Percentiles rank a stretch among this genome's conserved stretches.
These are phyloP conservation scores for Penicillium sp. DNA, from an alignment of 2,329 filamentous ascomycete genomes.

Conservation along the genomic window DNA sequence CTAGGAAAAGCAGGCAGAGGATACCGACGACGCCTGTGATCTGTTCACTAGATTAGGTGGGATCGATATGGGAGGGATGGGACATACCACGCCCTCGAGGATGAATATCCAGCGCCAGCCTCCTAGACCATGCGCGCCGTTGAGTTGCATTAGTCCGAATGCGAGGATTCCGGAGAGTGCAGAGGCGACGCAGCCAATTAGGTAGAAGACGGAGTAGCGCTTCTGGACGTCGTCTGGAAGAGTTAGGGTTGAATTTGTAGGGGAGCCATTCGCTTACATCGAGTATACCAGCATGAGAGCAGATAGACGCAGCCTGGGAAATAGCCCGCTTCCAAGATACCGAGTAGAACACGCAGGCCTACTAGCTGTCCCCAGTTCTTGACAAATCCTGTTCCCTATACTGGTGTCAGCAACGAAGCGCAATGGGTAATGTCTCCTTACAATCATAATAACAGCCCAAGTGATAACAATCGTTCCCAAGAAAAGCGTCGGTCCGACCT, in stretches of 20 bases:
- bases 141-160: constrained; percentile 39
- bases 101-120: constrained; percentile 56
- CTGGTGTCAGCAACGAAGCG: constrained; percentile 2
- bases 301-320: constrained; percentile 67
- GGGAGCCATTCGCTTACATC: constrained; percentile 21
- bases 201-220: constrained; percentile 44
- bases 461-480: constrained; percentile 26
- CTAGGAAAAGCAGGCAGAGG: constrained; percentile 33
- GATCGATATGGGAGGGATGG: not conserved
- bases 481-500: constrained; percentile 29
- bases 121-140: constrained; percentile 41
- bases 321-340: constrained; percentile 48
- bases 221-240: constrained; percentile 30
- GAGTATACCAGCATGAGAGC: constrained; percentile 67
- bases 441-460: constrained; percentile 29
- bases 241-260: not conserved
- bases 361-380: constrained; percentile 28
- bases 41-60: constrained; percentile 8
- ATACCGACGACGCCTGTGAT: constrained; percentile 28
- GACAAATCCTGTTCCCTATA: constrained; percentile 28
- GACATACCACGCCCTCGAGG: constrained; percentile 45
- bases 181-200: constrained; percentile 46
- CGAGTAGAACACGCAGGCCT: constrained; percentile 25
- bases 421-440: constrained; percentile 7
- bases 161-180: constrained; percentile 47